These are phyloP conservation scores for Aspergillus phoenicis DNA, from an alignment of 2,329 filamentous ascomycete species.

Conservation along the genomic window DNA sequence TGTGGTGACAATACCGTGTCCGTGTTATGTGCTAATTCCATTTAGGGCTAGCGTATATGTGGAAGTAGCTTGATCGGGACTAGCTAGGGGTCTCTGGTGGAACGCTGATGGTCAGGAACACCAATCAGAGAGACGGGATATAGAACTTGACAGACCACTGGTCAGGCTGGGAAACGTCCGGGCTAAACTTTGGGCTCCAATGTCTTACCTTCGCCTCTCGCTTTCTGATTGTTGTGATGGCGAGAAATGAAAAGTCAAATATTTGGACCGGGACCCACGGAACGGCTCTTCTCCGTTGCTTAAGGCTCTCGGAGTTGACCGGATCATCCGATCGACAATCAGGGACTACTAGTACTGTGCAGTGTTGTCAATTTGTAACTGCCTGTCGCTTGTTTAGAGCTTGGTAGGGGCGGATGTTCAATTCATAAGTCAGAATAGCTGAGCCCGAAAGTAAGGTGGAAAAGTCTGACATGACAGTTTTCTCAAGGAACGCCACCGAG, in stretches of 20 bases:
- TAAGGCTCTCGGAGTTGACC: slow-evolving; percentile 3
- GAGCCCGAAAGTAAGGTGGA: too few species aligned
- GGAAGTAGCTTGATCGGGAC: slow-evolving; percentile 1
- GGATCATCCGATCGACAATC: slow-evolving; percentile 20
- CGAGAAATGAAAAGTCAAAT: background rate
- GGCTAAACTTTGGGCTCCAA: background rate
- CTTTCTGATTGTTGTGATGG: background rate
- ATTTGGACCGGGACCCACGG: background rate
- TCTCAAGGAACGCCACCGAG: too few species aligned
- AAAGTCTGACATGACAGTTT: too few species aligned
- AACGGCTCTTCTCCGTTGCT: background rate
- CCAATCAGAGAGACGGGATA: slow-evolving; percentile 17
- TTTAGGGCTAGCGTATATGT: background rate
- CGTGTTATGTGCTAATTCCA: background rate
- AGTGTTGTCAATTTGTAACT: too few species aligned
- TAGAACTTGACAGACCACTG: background rate
- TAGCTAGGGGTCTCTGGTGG: slow-evolving; percentile 12
- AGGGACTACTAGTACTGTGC: background rate
- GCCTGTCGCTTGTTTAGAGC: too few species aligned
- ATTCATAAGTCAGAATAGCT: too few species aligned
- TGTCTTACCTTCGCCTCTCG: background rate
- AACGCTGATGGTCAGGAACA: slow-evolving; percentile 17
- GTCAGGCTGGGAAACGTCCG: slow-evolving; percentile 3
- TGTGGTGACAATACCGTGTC: background rate
- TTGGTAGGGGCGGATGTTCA: too few species aligned